Conservation (phyloP, 768 basidiomycete species). For the Heimioporus sp. region DNA sequence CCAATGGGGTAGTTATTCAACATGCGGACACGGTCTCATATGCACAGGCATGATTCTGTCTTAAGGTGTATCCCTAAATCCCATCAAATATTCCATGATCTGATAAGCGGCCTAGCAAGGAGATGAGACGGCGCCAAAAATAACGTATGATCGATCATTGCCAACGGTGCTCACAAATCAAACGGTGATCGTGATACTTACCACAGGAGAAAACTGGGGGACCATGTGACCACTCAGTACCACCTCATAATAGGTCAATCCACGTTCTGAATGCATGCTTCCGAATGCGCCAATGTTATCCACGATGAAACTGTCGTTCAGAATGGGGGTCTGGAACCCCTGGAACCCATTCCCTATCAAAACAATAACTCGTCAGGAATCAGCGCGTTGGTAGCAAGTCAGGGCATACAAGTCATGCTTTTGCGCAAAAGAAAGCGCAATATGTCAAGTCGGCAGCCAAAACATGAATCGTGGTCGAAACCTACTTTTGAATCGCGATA, state of each 20-base stretch:
- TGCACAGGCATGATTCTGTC: not conserved
- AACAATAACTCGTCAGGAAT: not conserved
- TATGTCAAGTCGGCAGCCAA: not conserved
- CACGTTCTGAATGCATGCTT: conserved; percentile 62
- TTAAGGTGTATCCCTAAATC: conserved; percentile 49
- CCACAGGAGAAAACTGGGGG: conserved; percentile 63
- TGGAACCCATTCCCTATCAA: conserved; percentile 54
- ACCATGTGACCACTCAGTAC: conserved; percentile 73
- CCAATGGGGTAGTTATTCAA: too few relatives aligned
- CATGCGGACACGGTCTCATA: too few relatives aligned
- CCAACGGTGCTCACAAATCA: too few relatives aligned
- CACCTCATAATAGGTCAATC: conserved; percentile 67
- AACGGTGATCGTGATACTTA: conserved; percentile 28
- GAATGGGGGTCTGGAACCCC: conserved; percentile 72
- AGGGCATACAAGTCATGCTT: conserved; percentile 41
- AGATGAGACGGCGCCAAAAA: not conserved
- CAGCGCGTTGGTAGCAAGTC: conserved; percentile 18
- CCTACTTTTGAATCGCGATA: conserved; percentile 65
- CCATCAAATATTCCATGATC: conserved; percentile 67
- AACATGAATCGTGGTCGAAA: not conserved
- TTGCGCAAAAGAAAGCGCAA: not conserved
- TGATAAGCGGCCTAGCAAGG: conserved; percentile 58
- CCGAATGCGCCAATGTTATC: conserved; percentile 70
- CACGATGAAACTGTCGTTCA: conserved; percentile 64
- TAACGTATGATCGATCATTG: not conserved